Base-by-base conservation (phyloP, 768 basidiomycete genomes). In the Serendipita vermifera region DNA sequence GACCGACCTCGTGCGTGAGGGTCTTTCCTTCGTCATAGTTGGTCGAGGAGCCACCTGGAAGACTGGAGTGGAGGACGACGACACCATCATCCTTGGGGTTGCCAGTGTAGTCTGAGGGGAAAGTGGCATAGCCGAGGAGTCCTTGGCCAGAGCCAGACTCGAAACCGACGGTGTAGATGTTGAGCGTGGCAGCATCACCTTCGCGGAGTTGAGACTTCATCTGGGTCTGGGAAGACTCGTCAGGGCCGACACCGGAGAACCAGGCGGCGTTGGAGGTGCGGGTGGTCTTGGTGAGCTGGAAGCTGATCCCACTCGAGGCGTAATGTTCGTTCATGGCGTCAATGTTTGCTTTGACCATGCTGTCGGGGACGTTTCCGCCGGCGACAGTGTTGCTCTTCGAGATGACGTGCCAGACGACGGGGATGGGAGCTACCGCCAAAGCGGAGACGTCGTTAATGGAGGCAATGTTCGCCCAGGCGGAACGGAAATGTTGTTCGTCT, bases 1-100 rank as follows among this genome's bases (percentile, higher is more conserved):
- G 78, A n/a, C 78, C 77, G 46, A 71, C 73, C 64, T 81, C 79
- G 62, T 81, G 79, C 13, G 73, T 77, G 58, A 76, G 61, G 39
- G 75, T 80, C 32, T 54, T 35, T 24, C 60, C 61, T 64, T 74
- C 59, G 65, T 79, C 70, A 66, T 62, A 79, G 55, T 66, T 66
- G 7, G 62, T 32, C 3, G 71, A 64, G 35, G 69, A 64, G 17
- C 78, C 80, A 41, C 74, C 73, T 17, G 68, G 68, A 14, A 69
- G 58, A 3, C 65, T 63, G 14, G 66, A 65, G 63, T 60, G 69
- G 24, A 68, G 65, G 59, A 67, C 66, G 33, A 69, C 64, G 38
- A 76, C 71, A 57, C 77, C 78, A 60, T 80, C 78, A 60, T 79
- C 75, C 3, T 57, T 64, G 3, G 75, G 73, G 36, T 63, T 66